These are phyloP conservation scores for Xylaria sp. DNA, from an alignment of 495 filamentous ascomycete species.

Conservation along the genomic window DNA sequence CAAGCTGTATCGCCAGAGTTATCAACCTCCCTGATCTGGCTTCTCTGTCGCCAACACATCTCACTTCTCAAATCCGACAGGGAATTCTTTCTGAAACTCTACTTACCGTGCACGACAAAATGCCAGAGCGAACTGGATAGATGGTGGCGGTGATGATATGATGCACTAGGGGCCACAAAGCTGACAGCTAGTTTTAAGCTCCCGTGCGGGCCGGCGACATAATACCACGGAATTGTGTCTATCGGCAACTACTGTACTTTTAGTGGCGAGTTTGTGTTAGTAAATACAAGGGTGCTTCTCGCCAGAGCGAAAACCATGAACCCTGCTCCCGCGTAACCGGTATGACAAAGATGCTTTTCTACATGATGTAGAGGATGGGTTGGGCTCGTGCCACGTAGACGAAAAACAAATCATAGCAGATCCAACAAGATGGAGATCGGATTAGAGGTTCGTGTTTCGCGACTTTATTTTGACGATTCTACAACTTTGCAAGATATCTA, in stretches of 20 bases:
- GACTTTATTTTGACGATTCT: neutral
- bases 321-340: neutral
- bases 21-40: neutral
- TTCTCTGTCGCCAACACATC: neutral
- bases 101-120: too few relatives aligned
- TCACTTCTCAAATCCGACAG: neutral
- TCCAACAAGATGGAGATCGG: neutral
- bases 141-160: neutral
- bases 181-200: neutral
- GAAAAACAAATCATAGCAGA: neutral
- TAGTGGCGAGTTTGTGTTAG: neutral
- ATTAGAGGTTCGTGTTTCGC: neutral
- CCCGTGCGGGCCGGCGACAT: neutral
- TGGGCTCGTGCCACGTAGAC: neutral
- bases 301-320: neutral
- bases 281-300: neutral
- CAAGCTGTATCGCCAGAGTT: neutral
- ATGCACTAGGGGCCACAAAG: neutral
- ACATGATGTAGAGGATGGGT: neutral
- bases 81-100: neutral
- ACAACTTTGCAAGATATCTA: neutral
- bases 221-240: neutral
- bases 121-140: neutral
- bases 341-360: neutral
- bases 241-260: neutral